These are phyloP conservation scores for Penicillium argentinense DNA, from an alignment of 495 filamentous ascomycete species.

Conservation along the genomic window DNA sequence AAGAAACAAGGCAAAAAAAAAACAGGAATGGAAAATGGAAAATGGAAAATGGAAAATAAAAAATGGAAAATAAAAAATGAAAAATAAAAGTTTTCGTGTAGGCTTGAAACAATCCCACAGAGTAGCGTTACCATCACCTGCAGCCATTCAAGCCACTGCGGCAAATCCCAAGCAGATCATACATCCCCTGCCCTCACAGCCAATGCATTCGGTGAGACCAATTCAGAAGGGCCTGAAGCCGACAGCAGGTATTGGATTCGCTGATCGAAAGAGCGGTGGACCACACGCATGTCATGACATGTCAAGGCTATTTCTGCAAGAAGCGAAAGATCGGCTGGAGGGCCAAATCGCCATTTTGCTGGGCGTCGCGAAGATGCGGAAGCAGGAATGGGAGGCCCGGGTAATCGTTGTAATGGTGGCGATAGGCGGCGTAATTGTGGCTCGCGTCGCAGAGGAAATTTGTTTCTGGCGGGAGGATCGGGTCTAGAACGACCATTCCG, in stretches of 20 bases:
- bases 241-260: too few species aligned
- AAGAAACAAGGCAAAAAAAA: not conserved
- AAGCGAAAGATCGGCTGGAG: constrained; percentile 34
- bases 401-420: constrained; percentile 28
- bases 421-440: constrained; percentile 38
- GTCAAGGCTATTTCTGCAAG: constrained; percentile 8
- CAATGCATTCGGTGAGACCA: too few species aligned
- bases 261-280: too few species aligned
- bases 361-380: constrained; percentile 39
- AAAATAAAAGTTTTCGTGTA: not conserved
- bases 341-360: constrained; percentile 29
- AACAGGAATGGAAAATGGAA: not conserved
- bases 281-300: too few species aligned
- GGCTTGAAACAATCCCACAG: not conserved
- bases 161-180: not conserved
- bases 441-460: constrained; percentile 25
- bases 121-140: constrained; percentile 11
- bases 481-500: constrained; percentile 21
- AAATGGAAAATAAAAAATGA: not conserved
- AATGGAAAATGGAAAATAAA: not conserved
- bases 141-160: constrained; percentile 17
- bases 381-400: constrained; percentile 44
- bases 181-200: not conserved
- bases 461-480: constrained; percentile 25
- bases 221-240: too few species aligned